Evolutionary conservation across 352 stramenopile species (phyloP), one percentile per base, ranked within the genome.

Genomic region (Phytophthora pinifolia): DNA sequence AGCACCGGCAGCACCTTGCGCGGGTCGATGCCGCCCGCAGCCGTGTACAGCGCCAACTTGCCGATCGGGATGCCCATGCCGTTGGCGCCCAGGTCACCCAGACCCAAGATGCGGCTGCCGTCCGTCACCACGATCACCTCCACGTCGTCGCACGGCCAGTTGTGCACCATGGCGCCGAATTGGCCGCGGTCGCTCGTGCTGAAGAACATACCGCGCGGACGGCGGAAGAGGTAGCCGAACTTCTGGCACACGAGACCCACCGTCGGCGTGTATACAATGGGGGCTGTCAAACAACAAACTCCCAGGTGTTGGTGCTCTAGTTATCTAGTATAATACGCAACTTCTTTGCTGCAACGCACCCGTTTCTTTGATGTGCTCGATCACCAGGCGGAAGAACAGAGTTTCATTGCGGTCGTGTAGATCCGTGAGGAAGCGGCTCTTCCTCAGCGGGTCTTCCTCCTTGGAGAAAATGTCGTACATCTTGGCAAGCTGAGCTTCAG

Each of bases 1-100:
- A 97, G 90, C 22, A 99, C 92, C 2, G 97, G 97, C 25, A 99
- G 75, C 25, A 89, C 81, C 61, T 98, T 89, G 67, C 95, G 89
- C 13, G 94, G 95, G 44, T 96, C 87, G 53, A 99, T 98, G 15
- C 96, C 96, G 54, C 90, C 96, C 8, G 90, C 93, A 22, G 93
- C 94, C 36, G 88, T 97, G 74, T 99, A 99, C 44, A 99, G 83
- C 42, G 81, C 92, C 13, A 98, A 75, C 60, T 98, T 98, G 46
- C 96, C 96, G 46, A 99, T 97, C 1, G 96, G 96, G 58, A 99
- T 99, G 33, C 94, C 96, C 96, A 99, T 99, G 46, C 97, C 97
- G 70, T 98, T 98, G 7, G 87, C 86, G 42, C 97, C 97, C 12
- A 99, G 74, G 70, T 99, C 97, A 36, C 97, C 97, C 12, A 99